Evolutionary conservation across 306 rosid genomes (phyloP).

Genomic region (Lathyrus tuberosus): DNA sequence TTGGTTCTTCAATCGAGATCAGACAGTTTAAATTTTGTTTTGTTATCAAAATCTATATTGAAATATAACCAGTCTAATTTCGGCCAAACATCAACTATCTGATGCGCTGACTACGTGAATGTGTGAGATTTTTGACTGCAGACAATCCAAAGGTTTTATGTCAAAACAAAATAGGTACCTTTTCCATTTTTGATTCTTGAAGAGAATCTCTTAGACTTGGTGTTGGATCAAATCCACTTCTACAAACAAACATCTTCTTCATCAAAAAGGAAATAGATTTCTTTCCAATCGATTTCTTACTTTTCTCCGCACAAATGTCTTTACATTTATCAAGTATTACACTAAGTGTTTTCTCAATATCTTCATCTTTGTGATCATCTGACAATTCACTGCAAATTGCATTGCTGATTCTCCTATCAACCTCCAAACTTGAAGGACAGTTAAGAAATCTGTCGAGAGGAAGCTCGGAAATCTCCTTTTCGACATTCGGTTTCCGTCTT

Average conservation of each 20-base stretch:
- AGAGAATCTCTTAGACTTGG: constrained; percentile 81
- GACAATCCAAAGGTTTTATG: too few species aligned
- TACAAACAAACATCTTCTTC: constrained; percentile 87
- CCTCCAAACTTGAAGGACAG: constrained; percentile 97
- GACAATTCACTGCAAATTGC: constrained; percentile 51
- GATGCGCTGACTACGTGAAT: background rate
- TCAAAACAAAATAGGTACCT: constrained; percentile 51
- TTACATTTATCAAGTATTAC: constrained; percentile 82
- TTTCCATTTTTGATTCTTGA: constrained; percentile 95
- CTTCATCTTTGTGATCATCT: constrained; percentile 66
- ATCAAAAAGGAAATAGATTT: constrained; percentile 84
- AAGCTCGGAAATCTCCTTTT: constrained; percentile 75
- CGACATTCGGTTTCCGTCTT: constrained; percentile 69
- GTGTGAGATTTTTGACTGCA: background rate
- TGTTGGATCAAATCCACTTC: constrained; percentile 79
- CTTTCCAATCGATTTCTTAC: constrained; percentile 71
- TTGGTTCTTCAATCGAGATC: background rate
- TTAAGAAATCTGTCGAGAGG: constrained; percentile 95
- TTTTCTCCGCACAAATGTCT: constrained; percentile 67
- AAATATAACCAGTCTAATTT: too few species aligned
- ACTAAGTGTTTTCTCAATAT: constrained; percentile 84
- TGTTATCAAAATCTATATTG: too few species aligned
- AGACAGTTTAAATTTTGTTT: background rate
- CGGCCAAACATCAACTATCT: too few species aligned
- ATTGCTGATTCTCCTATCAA: constrained; percentile 78